Evolutionary conservation across 2,329 filamentous ascomycete genomes (phyloP), one percentile per base, ranked within the genome.

Genomic region (Diaporthe vaccinii): DNA sequence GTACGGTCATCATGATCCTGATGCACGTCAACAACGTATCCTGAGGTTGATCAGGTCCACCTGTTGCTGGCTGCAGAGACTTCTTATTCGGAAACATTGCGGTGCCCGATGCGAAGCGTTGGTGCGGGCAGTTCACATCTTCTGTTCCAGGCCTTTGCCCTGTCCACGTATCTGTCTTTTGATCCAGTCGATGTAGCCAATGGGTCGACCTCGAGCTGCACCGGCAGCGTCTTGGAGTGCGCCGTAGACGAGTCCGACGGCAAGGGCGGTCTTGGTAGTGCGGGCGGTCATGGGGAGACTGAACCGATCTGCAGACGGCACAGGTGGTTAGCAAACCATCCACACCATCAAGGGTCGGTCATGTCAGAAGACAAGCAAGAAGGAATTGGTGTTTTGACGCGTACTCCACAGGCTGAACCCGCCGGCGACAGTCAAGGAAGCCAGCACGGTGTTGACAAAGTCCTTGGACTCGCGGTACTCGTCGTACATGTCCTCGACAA

Each of bases 401-500:
- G 82, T 88, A 96, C 95, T 94, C 91, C 94, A 93, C 75, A 95
- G 86, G 82, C 95, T 98, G 87, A 98, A 98, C 12, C 92, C 89
- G 2, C 96, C 96, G 0, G 96, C 95, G 49, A 97, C 93, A 0
- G 94, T 93, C 82, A 98, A 86, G 62, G 94, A 96, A 36, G 97
- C 95, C 75, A 96, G 88, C 8, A 95, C 91, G 0, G 94, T 98
- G 78, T 93, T 96, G 79, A 95, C 82, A 80, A 95, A 92, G 84
- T 98, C 96, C 82, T 92, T 91, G 74, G 88, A 87, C 58, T 90
- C 89, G 68, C 92, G 88, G 78, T 92, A 92, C 8, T 92, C 88
- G 84, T 98, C 96, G 69, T 98, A 92, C 74, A 94, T 92, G 83
- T 96, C 94, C 86, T 98, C 97, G 67, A 97, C 91, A 9, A 92